These are phyloP conservation scores for Zelonia costaricensis DNA, from an alignment of 208 protist species.

Conservation along the genomic window DNA sequence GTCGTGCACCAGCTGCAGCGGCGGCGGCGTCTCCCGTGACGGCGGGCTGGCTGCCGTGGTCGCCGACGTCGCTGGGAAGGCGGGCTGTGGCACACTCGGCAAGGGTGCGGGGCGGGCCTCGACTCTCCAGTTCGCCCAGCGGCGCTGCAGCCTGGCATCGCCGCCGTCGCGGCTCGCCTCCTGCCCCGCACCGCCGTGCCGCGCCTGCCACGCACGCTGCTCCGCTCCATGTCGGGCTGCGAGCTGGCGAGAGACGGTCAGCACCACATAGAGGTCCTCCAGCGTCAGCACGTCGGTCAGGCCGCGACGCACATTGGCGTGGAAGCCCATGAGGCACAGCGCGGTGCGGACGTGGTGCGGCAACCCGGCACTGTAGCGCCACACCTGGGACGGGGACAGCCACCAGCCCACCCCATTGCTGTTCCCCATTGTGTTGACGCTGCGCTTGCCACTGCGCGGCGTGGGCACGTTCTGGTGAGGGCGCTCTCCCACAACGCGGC, in stretches of 20 bases:
- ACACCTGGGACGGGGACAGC: conserved; percentile 68
- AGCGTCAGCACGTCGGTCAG: conserved; percentile 37
- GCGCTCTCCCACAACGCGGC: conserved; percentile 29
- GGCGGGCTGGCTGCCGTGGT: too few species aligned
- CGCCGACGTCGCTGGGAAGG: too few species aligned
- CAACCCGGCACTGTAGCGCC: conserved; percentile 38
- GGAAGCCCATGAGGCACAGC: conserved; percentile 66
- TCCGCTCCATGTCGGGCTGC: conserved; percentile 2
- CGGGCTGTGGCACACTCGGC: too few species aligned
- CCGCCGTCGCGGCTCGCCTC: too few species aligned
- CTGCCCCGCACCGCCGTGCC: neutral
- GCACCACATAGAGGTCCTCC: conserved; percentile 74
- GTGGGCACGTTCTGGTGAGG: neutral
- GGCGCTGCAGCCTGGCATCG: too few species aligned
- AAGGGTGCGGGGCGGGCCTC: too few species aligned
- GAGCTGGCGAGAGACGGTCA: conserved; percentile 40
- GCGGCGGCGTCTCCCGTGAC: neutral
- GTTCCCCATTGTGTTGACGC: neutral
- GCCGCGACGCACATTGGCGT: conserved; percentile 39
- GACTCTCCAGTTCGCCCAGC: too few species aligned
- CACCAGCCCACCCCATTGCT: conserved; percentile 32
- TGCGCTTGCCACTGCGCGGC: neutral
- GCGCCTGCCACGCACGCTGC: neutral
- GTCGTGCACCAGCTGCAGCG: neutral
- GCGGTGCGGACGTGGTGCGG: conserved; percentile 42